Conservation (phyloP, 164 flowering plant genomes). For the Stephania cephalantha region DNA sequence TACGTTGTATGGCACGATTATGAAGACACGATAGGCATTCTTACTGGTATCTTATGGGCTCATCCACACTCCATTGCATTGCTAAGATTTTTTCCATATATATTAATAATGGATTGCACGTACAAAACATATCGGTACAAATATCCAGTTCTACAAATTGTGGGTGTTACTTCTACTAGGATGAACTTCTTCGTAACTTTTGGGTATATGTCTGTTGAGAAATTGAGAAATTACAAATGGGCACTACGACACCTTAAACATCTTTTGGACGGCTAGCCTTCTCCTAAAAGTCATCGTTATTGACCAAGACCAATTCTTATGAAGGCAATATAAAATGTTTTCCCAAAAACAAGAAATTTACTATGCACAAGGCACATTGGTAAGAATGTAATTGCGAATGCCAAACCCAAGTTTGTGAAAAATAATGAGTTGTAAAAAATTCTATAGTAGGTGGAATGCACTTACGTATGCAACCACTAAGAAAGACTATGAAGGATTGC, state of each 20-base stretch:
- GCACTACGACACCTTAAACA: neutral
- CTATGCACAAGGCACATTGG: neutral
- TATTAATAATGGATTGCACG: constrained; percentile 5
- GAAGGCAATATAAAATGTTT: neutral
- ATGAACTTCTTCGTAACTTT: neutral
- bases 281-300: neutral
- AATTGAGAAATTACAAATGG: neutral
- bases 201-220: neutral
- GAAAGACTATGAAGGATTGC: neutral
- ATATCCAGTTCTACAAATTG: neutral
- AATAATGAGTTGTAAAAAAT: neutral
- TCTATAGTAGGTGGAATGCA: neutral
- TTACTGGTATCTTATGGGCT: too few relatives aligned
- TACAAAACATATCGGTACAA: neutral
- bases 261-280: neutral
- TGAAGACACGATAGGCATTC: neutral
- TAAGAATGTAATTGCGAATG: neutral
- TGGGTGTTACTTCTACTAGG: neutral
- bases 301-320: neutral
- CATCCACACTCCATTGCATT: neutral
- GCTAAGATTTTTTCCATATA: neutral
- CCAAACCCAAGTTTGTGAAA: neutral
- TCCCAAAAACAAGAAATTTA: neutral
- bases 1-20: neutral
- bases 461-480: neutral